A percentile compares a stretch with the other conserved stretches of the same genome.
These are phyloP conservation scores for Trametes maxima DNA, from an alignment of 768 basidiomycete species.

Conservation along the genomic window DNA sequence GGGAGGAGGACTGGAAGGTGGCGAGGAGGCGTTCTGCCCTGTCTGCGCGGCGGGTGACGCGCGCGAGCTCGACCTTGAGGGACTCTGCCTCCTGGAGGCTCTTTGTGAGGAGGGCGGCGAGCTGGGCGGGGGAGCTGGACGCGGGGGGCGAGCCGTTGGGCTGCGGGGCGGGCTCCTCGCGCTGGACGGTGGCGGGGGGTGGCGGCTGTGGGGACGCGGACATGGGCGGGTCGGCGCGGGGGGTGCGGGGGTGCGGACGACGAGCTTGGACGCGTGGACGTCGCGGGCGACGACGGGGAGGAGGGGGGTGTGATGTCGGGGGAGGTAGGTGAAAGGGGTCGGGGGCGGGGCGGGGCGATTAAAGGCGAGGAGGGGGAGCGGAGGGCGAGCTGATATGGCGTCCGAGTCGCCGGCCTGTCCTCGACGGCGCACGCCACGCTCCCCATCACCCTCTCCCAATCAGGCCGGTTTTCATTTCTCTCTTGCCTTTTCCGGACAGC, in stretches of 20 bases:
- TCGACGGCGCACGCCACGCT: constrained; percentile 24
- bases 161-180: constrained; percentile 19
- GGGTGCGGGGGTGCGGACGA: constrained; percentile 4
- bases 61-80: constrained; percentile 52
- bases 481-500: not conserved
- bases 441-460: constrained; percentile 14
- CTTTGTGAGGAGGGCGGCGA: constrained; percentile 58
- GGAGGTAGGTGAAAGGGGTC: constrained; percentile 12
- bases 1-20: constrained; percentile 31
- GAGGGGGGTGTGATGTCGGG: constrained; percentile 10
- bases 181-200: constrained; percentile 16
- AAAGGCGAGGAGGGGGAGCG: constrained; percentile 11
- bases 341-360: constrained; percentile 22
- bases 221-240: constrained; percentile 19
- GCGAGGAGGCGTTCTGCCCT: constrained; percentile 51
- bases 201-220: constrained; percentile 30
- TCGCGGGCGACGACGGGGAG: constrained; percentile 37
- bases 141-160: constrained; percentile 18
- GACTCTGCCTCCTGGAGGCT: constrained; percentile 55
- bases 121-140: constrained; percentile 46
- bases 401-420: not conserved
- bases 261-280: constrained; percentile 35
- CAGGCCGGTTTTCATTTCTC: constrained; percentile 19
- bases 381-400: constrained; percentile 13
- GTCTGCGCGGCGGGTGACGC: constrained; percentile 48